A percentile compares a stretch with the other conserved stretches of the same genome.
Conservation (phyloP, 2,329 filamentous ascomycete species). For the Cercospora sp. region DNA sequence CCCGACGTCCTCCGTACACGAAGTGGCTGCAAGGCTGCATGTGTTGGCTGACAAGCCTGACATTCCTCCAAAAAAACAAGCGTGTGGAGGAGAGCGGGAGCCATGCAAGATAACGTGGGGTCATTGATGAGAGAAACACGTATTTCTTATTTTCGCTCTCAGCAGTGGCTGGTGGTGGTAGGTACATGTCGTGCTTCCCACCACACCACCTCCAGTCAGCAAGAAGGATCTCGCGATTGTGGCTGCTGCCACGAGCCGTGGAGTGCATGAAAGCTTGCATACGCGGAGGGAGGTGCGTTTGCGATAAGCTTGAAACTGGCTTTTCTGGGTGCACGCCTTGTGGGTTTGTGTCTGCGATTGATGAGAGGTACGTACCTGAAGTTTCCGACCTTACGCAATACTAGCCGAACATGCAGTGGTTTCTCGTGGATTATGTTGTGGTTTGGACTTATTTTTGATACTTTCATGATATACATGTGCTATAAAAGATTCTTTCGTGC, state of each 20-base stretch:
- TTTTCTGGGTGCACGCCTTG: neutral
- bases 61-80: neutral
- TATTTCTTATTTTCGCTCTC: neutral
- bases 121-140: neutral
- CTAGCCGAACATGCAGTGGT: slow-evolving; percentile 8
- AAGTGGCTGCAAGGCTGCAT: neutral
- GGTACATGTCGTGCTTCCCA: slow-evolving; percentile 1
- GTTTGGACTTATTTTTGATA: neutral
- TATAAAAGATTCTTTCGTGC: neutral
- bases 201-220: neutral
- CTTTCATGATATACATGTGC: slow-evolving; percentile 1
- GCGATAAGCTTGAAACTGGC: slow-evolving; percentile 12
- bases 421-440: slow-evolving; percentile 10
- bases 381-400: neutral
- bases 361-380: slow-evolving; percentile 10
- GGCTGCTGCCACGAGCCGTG: slow-evolving; percentile 6
- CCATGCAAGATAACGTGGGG: neutral
- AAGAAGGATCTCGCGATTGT: neutral
- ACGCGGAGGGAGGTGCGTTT: neutral
- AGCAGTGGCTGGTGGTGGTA: neutral
- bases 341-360: slow-evolving; percentile 3
- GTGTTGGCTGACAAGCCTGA: neutral
- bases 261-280: neutral
- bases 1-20: neutral
- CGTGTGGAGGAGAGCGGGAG: neutral